Evolutionary conservation across 805 yeast species (phyloP), one percentile per base, ranked within the genome.

Genomic region (Ogataea paraovalis): DNA sequence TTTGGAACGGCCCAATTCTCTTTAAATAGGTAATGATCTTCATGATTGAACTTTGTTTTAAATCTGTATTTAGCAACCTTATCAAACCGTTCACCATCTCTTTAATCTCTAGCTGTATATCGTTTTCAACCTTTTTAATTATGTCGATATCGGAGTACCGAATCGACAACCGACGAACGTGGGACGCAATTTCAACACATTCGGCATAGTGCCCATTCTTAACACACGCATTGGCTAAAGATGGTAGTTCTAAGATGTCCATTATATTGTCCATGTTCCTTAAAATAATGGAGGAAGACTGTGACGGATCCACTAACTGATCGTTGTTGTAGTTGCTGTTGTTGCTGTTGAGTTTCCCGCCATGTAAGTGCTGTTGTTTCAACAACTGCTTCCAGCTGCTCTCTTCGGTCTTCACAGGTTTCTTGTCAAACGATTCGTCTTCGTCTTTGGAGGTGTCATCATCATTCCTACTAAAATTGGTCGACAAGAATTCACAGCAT

Each of bases 161-260:
- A 16, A 82, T 78, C 0, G 76, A 70, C 21, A 94, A 70, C 46
- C 95, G 74, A 52, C 83, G 76, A 0, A 86, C 81, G 57, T 87
- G 82, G 27, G 85, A 76, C 12, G 90, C 85, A 13, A 92, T 78
- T 62, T 92, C 96, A 32, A 92, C 75, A 9, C 97, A 90, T 59
- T 90, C 96, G 30, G 89, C 85, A 61, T 91, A 94, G 59, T 86
- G 87, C 0, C 96, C 96, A 41, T 85, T 84, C 42, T 80, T 74
- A 10, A 91, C 87, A 65, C 97, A 88, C n/a, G 91, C 81, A 42
- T 82, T 76, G 30, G 92, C 82, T 42, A 92, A 64, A 1, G 95
- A 76, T 1, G 99, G 97, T 30, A 94, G 69, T 59, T 88, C 96
- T 54, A 92, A 70, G 9, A 91, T 75, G 57, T 87, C 96, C 50